These are phyloP conservation scores for Scenedesmus sp. DNA, from an alignment of 163 green algal genomes.

Conservation along the genomic window DNA sequence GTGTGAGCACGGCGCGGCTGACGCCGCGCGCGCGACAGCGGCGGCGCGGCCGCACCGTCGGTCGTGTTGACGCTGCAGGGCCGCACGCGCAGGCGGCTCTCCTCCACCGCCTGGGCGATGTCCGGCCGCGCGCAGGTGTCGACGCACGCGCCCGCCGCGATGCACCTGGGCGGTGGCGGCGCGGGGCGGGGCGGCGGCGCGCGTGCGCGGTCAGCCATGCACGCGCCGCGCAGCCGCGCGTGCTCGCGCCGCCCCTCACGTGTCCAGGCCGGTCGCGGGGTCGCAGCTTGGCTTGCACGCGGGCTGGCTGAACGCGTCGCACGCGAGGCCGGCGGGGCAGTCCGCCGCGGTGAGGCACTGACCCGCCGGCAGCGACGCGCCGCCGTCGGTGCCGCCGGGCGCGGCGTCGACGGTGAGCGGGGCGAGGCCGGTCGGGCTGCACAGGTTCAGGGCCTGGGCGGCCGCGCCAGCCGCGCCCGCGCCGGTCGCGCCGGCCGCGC, in stretches of 20 bases:
- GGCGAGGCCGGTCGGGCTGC: neutral
- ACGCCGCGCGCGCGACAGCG: too few species aligned
- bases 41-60: neutral
- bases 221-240: too few species aligned
- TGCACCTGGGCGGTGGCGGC: constrained; percentile 9
- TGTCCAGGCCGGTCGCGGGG: constrained; percentile 10
- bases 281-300: constrained; percentile 11
- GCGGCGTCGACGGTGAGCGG: neutral
- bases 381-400: too few species aligned
- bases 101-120: constrained; percentile 12
- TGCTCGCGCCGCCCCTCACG: too few species aligned
- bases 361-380: neutral
- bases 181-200: too few species aligned
- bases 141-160: constrained; percentile 22
- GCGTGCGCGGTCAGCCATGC: too few species aligned
- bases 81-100: constrained; percentile 5
- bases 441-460: neutral
- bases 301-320: constrained; percentile 8
- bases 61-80: neutral
- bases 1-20: too few species aligned
- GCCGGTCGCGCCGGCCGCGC: too few species aligned
- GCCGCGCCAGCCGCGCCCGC: neutral
- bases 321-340: constrained; percentile 8
- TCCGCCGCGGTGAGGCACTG: neutral
- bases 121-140: constrained; percentile 15